Base-by-base conservation (phyloP, 1,284 basidiomycete species). In the Mixia osmundae region DNA sequence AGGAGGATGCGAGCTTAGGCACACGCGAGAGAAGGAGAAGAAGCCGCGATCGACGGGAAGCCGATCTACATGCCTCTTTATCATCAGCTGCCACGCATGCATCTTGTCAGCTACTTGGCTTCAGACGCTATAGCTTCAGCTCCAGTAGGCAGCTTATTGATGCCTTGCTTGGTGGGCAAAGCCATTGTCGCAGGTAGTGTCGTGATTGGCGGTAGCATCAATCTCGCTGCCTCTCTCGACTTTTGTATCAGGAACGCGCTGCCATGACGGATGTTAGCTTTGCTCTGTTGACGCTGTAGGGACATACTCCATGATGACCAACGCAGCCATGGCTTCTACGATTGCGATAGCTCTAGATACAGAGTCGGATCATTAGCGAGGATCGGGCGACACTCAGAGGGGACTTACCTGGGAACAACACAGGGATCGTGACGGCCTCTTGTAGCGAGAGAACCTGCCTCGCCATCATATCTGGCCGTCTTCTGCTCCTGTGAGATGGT, bases 321-420 rank as follows among this genome's bases (percentile, higher is more conserved):
- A 64, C 15, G 77, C 75, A 1, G 89, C 83, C 91, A 99, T 97
- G 1, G 82, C 72, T 62, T 99, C 91, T 21, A 97, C 87, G 50
- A 99, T 99, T 28, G 91, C 87, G 18, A 99, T 83, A 6, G 91
- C 91, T 28, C 66, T 15, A n/a, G 33, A 10, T 10, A 8, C n/a
- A n/a, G n/a, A n/a, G n/a, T n/a, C n/a, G n/a, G n/a, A n/a, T n/a
- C 7, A 7, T 21, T 0, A 39, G 24, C 11, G 22, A 15, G 14
- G 18, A 9, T 18, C n/a, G 29, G 9, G 6, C 16, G 18, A 9
- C 15, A 20, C 7, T 21, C 37, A 21, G 11, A 47, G 40, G 79
- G 72, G 22, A n/a, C n/a, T n/a, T n/a, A n/a, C n/a, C n/a, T n/a
- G n/a, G 91, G 89, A 5, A 97, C 85, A 31, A 99, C 91, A 54